phyloP scores from a whole-genome alignment of 2,329 filamentous ascomycete genomes.

The Xylariaceae sp. region DNA sequence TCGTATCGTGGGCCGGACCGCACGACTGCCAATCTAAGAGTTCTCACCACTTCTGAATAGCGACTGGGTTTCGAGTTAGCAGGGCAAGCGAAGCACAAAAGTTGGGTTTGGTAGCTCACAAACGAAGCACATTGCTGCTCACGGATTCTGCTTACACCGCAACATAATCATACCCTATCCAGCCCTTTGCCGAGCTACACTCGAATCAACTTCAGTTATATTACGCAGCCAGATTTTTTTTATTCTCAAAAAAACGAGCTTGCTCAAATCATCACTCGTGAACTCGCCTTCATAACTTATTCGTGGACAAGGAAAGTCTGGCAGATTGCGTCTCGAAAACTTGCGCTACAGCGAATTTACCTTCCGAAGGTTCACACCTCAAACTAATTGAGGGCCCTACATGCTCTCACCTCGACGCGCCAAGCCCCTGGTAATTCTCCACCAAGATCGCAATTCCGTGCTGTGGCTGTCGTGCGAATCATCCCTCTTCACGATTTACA shows the following conservation, averaged over 20 bases:
- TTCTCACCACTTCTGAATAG: conserved; percentile 10
- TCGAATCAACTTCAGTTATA: conserved; percentile 29
- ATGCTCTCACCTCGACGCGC: conserved; percentile 12
- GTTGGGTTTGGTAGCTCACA: conserved; percentile 29
- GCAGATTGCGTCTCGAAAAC: conserved; percentile 23
- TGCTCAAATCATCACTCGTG: conserved; percentile 33
- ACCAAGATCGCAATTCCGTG: conserved; percentile 5
- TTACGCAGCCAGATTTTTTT: conserved; percentile 34
- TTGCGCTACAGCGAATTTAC: conserved; percentile 15
- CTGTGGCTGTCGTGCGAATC: conserved; percentile 9
- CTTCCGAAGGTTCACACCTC: conserved; percentile 1
- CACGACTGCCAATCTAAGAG: conserved; percentile 26
- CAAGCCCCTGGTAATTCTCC: conserved; percentile 8
- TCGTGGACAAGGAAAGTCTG: conserved; percentile 6
- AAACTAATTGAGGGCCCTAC: conserved; percentile 5
- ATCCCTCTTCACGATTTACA: conserved; percentile 1
- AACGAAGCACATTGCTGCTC: conserved; percentile 2
- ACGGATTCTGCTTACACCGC: conserved; percentile 35
- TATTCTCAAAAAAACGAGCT: conserved; percentile 35
- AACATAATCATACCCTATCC: conserved; percentile 26
- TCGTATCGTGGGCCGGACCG: conserved; percentile 32
- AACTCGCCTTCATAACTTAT: conserved; percentile 27
- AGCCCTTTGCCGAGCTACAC: conserved; percentile 14
- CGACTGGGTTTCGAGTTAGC: conserved; percentile 1
- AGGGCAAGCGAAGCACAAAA: conserved; percentile 21